Percentiles rank a stretch among this genome's conserved stretches.
phyloP scores from a whole-genome alignment of 129 eudicot species.

The Arctium lappa region DNA sequence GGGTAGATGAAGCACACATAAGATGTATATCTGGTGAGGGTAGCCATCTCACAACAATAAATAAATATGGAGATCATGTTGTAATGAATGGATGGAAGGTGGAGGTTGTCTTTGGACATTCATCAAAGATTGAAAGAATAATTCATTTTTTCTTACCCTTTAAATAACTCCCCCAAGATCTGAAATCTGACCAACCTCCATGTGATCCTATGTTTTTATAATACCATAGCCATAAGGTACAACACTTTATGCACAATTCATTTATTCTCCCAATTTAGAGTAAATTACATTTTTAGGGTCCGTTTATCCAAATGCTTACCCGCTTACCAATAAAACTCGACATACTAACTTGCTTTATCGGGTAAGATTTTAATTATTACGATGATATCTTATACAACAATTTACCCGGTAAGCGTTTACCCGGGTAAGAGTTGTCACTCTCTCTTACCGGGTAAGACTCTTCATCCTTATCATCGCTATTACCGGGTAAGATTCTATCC shows the following conservation, averaged over 20 bases:
- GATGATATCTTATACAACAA: too few relatives aligned
- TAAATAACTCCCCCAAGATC: slow-evolving; percentile 36
- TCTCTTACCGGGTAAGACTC: too few relatives aligned
- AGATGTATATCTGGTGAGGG: slow-evolving; percentile 43
- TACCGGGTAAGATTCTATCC: too few relatives aligned
- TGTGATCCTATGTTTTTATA: slow-evolving; percentile 25
- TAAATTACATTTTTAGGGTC: too few relatives aligned
- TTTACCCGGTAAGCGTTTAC: too few relatives aligned
- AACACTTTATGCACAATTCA: slow-evolving; percentile 11
- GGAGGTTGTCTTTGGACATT: slow-evolving; percentile 29
- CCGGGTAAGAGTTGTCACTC: too few relatives aligned
- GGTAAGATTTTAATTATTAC: too few relatives aligned
- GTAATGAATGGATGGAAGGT: slow-evolving; percentile 29
- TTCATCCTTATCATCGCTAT: too few relatives aligned
- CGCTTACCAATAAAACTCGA: too few relatives aligned
- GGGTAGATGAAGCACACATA: slow-evolving; percentile 37
- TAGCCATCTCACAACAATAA: slow-evolving; percentile 33
- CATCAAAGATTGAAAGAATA: slow-evolving; percentile 30
- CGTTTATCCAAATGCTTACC: too few relatives aligned
- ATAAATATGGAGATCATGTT: slow-evolving; percentile 37
- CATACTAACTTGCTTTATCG: too few relatives aligned
- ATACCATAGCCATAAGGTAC: neutral
- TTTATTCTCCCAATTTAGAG: neutral
- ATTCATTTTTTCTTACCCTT: slow-evolving; percentile 27
- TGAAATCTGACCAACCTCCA: slow-evolving; percentile 43